Conservation (phyloP, 768 basidiomycete species). For the Mycena olivaceomarginata region DNA sequence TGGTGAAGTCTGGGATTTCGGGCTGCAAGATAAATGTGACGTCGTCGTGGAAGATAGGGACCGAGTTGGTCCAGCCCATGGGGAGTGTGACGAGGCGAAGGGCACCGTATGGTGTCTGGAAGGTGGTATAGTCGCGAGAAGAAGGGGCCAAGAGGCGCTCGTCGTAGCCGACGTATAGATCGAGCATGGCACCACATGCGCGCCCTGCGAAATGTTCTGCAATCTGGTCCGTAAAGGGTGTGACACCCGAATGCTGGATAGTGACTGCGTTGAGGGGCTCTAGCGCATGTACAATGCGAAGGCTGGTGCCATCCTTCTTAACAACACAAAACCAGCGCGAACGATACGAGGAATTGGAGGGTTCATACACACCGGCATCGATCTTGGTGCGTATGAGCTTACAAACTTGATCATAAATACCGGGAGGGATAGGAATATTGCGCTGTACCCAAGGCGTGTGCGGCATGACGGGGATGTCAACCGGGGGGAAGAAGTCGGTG, state of each 20-base stretch:
- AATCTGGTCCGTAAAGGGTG: no score
- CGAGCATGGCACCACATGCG: slow-evolving; percentile 31
- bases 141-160: slow-evolving; percentile 47
- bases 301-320: slow-evolving; percentile 41
- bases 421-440: slow-evolving; percentile 44
- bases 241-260: no score
- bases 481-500: no score
- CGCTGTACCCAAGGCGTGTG: slow-evolving; percentile 39
- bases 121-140: slow-evolving; percentile 56
- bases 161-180: slow-evolving; percentile 53
- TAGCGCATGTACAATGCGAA: slow-evolving; percentile 44
- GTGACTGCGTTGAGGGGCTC: slow-evolving; percentile 42
- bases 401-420: slow-evolving; percentile 43
- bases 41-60: no score
- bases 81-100: no score
- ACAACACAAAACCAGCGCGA: not conserved
- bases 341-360: not conserved
- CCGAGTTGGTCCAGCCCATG: no score
- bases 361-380: slow-evolving; percentile 29
- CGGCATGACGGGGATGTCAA: no score
- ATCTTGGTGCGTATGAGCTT: slow-evolving; percentile 28
- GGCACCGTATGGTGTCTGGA: slow-evolving; percentile 36
- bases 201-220: no score
- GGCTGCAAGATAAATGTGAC: no score
- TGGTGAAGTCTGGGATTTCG: slow-evolving; percentile 35